phyloP scores from a whole-genome alignment of 805 yeast genomes.

The Candida tibetensis region DNA sequence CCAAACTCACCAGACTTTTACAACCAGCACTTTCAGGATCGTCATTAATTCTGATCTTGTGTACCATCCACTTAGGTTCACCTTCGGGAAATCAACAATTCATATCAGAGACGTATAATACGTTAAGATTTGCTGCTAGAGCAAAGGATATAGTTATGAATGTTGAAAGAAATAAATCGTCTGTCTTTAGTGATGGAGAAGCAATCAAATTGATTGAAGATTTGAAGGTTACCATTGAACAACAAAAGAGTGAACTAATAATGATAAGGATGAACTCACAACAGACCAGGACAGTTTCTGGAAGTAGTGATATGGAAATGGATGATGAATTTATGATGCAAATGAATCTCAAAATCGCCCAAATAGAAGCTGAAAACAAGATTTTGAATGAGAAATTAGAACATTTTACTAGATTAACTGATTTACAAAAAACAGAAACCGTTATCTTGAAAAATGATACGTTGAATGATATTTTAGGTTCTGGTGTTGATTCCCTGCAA shows the following conservation, averaged over 20 bases:
- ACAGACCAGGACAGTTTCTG: background rate
- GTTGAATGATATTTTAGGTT: constrained; percentile 54
- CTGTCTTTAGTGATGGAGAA: constrained; percentile 41
- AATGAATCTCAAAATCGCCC: constrained; percentile 12
- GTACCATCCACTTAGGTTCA: constrained; percentile 74
- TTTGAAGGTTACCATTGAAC: constrained; percentile 58
- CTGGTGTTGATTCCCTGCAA: constrained; percentile 40
- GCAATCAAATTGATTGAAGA: constrained; percentile 45
- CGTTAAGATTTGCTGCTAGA: constrained; percentile 87
- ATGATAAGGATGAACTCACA: constrained; percentile 15
- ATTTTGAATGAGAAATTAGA: constrained; percentile 65
- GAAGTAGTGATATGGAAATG: background rate
- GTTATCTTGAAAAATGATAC: constrained; percentile 58
- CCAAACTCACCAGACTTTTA: constrained; percentile 81
- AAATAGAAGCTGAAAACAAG: constrained; percentile 58
- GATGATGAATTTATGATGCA: constrained; percentile 6
- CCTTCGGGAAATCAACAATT: constrained; percentile 36
- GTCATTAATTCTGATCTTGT: constrained; percentile 77
- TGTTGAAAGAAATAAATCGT: constrained; percentile 52
- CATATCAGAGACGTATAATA: constrained; percentile 77
- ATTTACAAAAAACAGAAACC: constrained; percentile 55
- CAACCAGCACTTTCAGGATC: constrained; percentile 92
- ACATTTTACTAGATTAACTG: constrained; percentile 63
- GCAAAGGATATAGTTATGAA: constrained; percentile 81
- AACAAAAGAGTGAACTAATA: constrained; percentile 53